Base-by-base conservation (phyloP, 768 basidiomycete species). In the Paxillus rubicundulus region DNA sequence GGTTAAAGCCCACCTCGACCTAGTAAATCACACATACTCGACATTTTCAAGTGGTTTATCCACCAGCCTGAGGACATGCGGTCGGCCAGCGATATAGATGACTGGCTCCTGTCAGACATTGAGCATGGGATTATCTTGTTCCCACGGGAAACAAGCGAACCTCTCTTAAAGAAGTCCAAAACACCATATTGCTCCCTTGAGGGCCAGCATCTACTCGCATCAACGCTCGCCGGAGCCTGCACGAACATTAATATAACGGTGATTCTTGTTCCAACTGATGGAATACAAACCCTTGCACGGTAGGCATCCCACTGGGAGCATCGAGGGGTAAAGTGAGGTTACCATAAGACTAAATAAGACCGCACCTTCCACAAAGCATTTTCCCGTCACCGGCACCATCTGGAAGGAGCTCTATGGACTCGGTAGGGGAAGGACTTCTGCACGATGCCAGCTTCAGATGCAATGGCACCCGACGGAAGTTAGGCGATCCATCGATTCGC, bases 111-210 rank as follows among this genome's bases (percentile, higher is more conserved):
- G 50, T 7, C 61, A 8, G 21, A 50, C 24, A 45, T 47, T 49
- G 32, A 45, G 47, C 43, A 27, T 28, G 27, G 5, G 24, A 43
- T 33, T 17, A 40, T 24, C 2, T 33, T 6, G 5, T 30, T 30
- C 10, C 47, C 12, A 34, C 13, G 45, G 2, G 5, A 13, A 16
- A 54, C n/a, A 27, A 46, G 55, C 72, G 51, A 46, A 87, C 91
- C 75, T 98, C 94, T 64, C 97, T 80, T 52, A 99, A 69, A 0
- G 91, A 95, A n/a, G 94, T 98, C 97, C 97, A 98, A 54, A 82
- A 86, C 13, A 94, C 87, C 57, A 69, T 79, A 52, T 90, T 87
- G 21, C 71, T 62, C 1, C 93, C 93, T n/a, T 81, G 75, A 13
- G 87, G 86, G 8, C 82, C 84, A 4, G 95, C 97, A 56, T 87